phyloP scores from a whole-genome alignment of 306 rosid species.

The Nissolia schottii region DNA sequence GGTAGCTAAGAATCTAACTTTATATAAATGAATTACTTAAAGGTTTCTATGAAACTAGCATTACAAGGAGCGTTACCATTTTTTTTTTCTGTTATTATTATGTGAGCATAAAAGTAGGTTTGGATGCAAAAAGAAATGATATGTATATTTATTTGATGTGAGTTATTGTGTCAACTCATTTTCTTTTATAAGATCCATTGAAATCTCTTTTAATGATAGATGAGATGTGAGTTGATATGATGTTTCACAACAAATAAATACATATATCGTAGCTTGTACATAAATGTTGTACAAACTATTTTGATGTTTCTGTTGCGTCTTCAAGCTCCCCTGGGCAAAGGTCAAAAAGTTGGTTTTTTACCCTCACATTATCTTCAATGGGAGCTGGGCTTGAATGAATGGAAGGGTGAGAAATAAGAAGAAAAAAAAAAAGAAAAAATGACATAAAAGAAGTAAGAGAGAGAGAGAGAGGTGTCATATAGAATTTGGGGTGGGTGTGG shows the following conservation, averaged over 20 bases:
- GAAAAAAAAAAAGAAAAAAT: conserved; percentile 28
- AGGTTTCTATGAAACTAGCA: background rate
- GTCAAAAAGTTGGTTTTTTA: background rate
- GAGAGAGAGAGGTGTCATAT: background rate
- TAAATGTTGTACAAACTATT: background rate
- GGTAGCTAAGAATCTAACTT: too few species aligned
- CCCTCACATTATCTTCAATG: background rate
- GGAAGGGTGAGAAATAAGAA: background rate
- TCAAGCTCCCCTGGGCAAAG: background rate
- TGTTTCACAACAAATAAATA: too few species aligned
- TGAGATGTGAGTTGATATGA: too few species aligned
- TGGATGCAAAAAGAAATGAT: too few species aligned
- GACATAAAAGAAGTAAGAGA: conserved; percentile 15
- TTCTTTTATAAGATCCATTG: too few species aligned
- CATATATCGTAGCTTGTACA: too few species aligned
- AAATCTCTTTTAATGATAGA: too few species aligned
- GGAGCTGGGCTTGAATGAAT: background rate
- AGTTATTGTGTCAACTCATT: too few species aligned
- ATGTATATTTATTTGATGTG: too few species aligned
- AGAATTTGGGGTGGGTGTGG: background rate
- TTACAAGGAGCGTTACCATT: background rate
- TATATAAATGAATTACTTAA: conserved; percentile 25
- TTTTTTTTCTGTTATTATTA: background rate
- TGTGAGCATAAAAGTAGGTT: background rate
- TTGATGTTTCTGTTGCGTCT: conserved; percentile 2